Base-by-base conservation (phyloP, 2,329 filamentous ascomycete species). In the Aureobasidium sp. region DNA sequence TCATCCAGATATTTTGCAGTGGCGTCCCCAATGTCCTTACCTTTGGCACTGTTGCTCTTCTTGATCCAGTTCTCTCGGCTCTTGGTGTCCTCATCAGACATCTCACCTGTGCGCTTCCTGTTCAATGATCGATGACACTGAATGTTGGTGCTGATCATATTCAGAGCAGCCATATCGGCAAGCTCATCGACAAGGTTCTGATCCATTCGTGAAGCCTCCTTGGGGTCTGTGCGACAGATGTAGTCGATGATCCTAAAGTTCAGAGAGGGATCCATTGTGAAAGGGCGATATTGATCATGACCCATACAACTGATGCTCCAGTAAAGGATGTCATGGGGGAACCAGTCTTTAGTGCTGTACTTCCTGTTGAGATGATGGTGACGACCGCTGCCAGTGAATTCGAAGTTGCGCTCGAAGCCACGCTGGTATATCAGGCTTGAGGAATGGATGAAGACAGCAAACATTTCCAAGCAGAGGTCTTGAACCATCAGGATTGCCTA, bases 241-340 rank as follows among this genome's bases (percentile, higher is more conserved):
- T 61, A 34, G n/a, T 51, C 57, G 46, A 61, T 44, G 2, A 50
- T 36, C 2, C 24, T 13, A 13, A 61, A 61, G 36, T 52, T 52
- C 36, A 41, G 36, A 20, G 57, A 50, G n/a, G 57, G 46, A 9
- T 61, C 57, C 57, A 51, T 51, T 5, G 46, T 26, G 24, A 61
- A 43, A 47, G 34, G 36, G 9, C 57, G 36, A 27, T 52, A 61
- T 5, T 52, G 3, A 17, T 61, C 57, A 17, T 41, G 20, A 2
- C 57, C 57, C 26, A 61, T 20, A 7, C 24, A 61, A 6, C 36
- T 44, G 36, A 61, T n/a, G 2, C 46, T 51, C 57, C 57, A 61
- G 27, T 34, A 51, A 4, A 61, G 17, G 2, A 61, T 46, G 4
- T 61, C 57, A 1, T 61, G 26, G 1, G 57, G 57, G 36, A 61